A percentile compares a stretch with the other conserved stretches of the same genome.
Conservation (phyloP, 163 green algal species). For the Smithsoniella earleae region DNA sequence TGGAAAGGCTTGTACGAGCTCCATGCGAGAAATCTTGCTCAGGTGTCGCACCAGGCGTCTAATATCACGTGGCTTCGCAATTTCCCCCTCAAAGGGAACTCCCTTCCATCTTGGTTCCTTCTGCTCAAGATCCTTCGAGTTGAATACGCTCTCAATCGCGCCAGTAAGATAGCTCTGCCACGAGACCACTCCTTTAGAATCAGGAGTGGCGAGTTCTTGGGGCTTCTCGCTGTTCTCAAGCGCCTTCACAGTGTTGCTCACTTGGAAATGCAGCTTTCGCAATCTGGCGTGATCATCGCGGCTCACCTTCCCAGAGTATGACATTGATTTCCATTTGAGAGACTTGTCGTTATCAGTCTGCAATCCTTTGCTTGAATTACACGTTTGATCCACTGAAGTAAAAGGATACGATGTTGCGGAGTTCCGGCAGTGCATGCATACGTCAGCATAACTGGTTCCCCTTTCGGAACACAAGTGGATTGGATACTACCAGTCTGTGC, state of each 20-base stretch:
- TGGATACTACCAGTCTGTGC: background rate
- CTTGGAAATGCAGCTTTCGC: background rate
- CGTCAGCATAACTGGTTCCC: background rate
- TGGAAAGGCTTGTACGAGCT: too few species aligned
- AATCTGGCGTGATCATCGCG: slow-evolving; percentile 21
- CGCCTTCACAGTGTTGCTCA: background rate
- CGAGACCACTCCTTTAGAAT: background rate
- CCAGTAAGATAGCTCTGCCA: background rate
- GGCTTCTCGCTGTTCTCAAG: background rate
- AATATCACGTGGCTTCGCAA: background rate
- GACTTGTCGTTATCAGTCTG: slow-evolving; percentile 8
- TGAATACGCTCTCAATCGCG: slow-evolving; percentile 5
- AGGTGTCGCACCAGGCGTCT: background rate
- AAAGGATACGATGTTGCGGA: background rate
- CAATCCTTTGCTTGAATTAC: background rate
- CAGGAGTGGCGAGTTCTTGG: background rate
- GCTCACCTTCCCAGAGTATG: background rate
- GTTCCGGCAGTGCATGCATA: too few species aligned
- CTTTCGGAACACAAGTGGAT: background rate
- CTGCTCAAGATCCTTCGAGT: background rate
- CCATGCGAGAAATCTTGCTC: too few species aligned
- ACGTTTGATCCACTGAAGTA: background rate
- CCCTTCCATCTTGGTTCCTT: background rate
- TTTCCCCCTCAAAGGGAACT: background rate
- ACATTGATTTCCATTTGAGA: background rate